These are phyloP conservation scores for Aspergillus sp. DNA, from an alignment of 2,329 filamentous ascomycete genomes.

Conservation along the genomic window DNA sequence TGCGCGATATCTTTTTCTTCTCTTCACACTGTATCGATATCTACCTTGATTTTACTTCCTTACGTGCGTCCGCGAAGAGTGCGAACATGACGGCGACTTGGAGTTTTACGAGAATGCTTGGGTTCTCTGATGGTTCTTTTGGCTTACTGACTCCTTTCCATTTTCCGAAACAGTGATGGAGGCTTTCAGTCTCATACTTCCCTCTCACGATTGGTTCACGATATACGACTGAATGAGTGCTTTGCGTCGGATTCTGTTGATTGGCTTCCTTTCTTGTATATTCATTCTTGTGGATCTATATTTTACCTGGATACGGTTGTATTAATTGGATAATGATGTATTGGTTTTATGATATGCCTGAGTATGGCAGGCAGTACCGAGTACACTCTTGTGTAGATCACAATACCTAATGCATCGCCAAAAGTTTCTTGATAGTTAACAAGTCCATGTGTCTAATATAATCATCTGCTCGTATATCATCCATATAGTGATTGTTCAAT, in stretches of 20 bases:
- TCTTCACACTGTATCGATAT: slow-evolving; percentile 23
- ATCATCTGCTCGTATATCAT: background rate
- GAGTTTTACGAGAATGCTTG: slow-evolving; percentile 19
- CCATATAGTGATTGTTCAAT: background rate
- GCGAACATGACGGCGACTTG: slow-evolving; percentile 19
- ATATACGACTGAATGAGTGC: slow-evolving; percentile 14
- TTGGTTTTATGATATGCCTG: too few relatives aligned
- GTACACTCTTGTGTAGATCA: background rate
- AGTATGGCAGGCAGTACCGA: background rate
- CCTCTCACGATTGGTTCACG: slow-evolving; percentile 7
- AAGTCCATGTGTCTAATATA: background rate
- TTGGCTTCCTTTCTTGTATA: slow-evolving; percentile 25
- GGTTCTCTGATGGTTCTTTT: slow-evolving; percentile 13
- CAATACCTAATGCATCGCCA: too few relatives aligned
- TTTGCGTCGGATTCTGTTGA: background rate
- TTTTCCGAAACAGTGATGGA: background rate
- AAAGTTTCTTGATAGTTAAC: too few relatives aligned
- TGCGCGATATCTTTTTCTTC: slow-evolving; percentile 26
- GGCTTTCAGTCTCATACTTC: background rate
- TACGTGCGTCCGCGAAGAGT: slow-evolving; percentile 1
- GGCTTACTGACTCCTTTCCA: slow-evolving; percentile 11
- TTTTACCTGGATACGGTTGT: slow-evolving; percentile 24
- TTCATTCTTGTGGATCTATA: slow-evolving; percentile 19
- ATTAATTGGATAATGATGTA: slow-evolving; percentile 24
- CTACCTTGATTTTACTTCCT: slow-evolving; percentile 12